Percentiles rank a stretch among this genome's conserved stretches.
These are phyloP conservation scores for Pythium aphanidermatum DNA, from an alignment of 352 stramenopile genomes.

Conservation along the genomic window DNA sequence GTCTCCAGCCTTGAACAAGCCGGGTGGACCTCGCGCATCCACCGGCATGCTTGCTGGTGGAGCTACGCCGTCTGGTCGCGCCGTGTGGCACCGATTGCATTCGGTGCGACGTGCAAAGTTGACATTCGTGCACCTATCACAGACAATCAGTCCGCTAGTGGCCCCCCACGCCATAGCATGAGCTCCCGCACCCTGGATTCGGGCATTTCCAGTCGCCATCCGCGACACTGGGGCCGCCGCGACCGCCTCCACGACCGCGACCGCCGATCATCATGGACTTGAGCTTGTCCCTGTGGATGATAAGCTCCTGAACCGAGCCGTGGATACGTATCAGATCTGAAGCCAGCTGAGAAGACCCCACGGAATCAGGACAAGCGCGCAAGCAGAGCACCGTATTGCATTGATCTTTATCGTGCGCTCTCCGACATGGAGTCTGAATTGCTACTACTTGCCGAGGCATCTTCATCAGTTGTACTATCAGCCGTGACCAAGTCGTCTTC, in stretches of 20 bases:
- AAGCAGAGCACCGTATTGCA: no score
- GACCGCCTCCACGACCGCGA: slow-evolving; percentile 26
- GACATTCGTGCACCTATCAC: slow-evolving; percentile 65
- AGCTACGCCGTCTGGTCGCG: slow-evolving; percentile 36
- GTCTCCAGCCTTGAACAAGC: slow-evolving; percentile 74
- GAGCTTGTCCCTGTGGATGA: no score
- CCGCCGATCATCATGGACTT: slow-evolving; percentile 20
- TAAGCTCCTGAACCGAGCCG: no score
- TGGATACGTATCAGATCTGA: slow-evolving; percentile 1
- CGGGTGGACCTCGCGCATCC: slow-evolving; percentile 52
- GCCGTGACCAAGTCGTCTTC: slow-evolving; percentile 5
- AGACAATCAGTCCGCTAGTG: neutral
- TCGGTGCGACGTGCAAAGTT: slow-evolving; percentile 77
- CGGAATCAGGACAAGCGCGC: no score
- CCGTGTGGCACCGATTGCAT: slow-evolving; percentile 80
- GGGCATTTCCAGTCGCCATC: slow-evolving; percentile 77
- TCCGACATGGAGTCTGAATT: no score
- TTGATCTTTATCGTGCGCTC: no score
- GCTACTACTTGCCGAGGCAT: no score
- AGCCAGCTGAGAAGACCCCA: no score
- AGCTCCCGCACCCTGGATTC: slow-evolving; percentile 50
- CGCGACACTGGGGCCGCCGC: slow-evolving; percentile 39
- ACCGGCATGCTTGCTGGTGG: slow-evolving; percentile 25
- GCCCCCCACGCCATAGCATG: neutral
- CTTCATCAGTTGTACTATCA: slow-evolving; percentile 3